Evolutionary conservation across 108 stramenopile species (phyloP).

Genomic region (Pseudonitzschia delicatissima): DNA sequence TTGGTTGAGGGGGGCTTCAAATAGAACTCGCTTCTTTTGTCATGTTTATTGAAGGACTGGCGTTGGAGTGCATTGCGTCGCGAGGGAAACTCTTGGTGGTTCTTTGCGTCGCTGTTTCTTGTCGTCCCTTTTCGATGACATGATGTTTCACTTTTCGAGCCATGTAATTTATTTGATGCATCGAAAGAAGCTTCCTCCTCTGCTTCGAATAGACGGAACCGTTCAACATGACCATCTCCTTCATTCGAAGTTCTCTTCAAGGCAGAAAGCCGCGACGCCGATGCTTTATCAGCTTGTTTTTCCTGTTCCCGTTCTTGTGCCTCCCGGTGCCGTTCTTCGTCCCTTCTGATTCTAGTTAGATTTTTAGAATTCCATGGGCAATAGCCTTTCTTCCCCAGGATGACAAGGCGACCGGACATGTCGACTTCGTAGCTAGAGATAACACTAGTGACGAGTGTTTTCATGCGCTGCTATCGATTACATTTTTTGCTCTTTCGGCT

Average conservation of each 20-base stretch:
- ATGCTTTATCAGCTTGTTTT: conserved; percentile 18
- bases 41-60: conserved; percentile 11
- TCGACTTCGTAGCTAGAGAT: no score
- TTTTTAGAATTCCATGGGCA: conserved; percentile 91
- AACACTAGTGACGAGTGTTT: no score
- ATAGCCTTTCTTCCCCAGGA: conserved; percentile 85
- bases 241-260: neutral
- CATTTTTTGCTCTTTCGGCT: no score
- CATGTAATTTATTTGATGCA: neutral
- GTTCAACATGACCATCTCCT: conserved; percentile 1
- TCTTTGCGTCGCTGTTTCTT: neutral
- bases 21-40: conserved; percentile 27
- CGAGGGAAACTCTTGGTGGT: neutral
- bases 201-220: conserved; percentile 46
- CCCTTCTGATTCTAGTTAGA: conserved; percentile 78
- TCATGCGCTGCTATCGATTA: no score
- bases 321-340: conserved; percentile 62
- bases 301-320: conserved; percentile 30
- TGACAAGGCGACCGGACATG: conserved; percentile 91
- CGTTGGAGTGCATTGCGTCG: conserved; percentile 15
- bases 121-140: neutral
- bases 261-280: conserved; percentile 11
- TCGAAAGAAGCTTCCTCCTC: conserved; percentile 37
- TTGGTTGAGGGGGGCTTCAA: neutral
- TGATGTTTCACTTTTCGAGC: neutral